Evolutionary conservation across 2,329 filamentous ascomycete genomes (phyloP), one percentile per base, ranked within the genome.

Genomic region (Orbilia javanica): DNA sequence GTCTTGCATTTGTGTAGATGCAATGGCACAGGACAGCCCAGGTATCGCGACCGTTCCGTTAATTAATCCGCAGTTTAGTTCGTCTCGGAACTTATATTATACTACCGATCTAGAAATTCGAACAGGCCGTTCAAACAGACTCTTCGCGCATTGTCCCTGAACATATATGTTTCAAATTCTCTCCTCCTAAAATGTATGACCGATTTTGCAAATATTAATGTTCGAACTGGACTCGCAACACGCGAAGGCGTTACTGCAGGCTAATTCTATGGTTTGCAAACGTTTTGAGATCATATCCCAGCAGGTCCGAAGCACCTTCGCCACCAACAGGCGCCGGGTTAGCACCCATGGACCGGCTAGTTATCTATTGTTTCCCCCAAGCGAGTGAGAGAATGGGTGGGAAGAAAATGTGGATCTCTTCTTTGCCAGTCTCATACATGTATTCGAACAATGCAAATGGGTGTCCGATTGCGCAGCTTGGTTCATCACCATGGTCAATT

Each of bases 291-390:
- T 20, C 20, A 13, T 4, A 50, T 13, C 46, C 20, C 20, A 7
- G 22, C 11, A 15, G 13, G 20, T 27, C 13, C 46, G 11, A 27
- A 1, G 42, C n/a, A 50, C 22, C 46, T 25, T 50, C 46, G 20
- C 46, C 46, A 50, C 46, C 46, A 25, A 25, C 46, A 50, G 22
- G 20, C 46, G 46, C 46, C 22, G 46, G 46, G 46, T 25, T 50
- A 27, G 46, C 46, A 50, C 46, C 42, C 42, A 46, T n/a, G 18
- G 20, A 18, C 18, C 46, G 46, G 46, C 25, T 50, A 50, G 46
- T 50, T 50, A 50, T 50, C 46, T 25, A 50, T 50, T 50, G 46
- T 50, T 50, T 50, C 46, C 22, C 13, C 10, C 20, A 50, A 50
- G 46, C 46, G 46, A 50, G 46, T n/a, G n/a, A n/a, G n/a, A n/a